Percentiles rank a stretch among this genome's conserved stretches.
Evolutionary conservation across 2,329 filamentous ascomycete genomes (phyloP).

Genomic region (Dactylella cylindrospora): DNA sequence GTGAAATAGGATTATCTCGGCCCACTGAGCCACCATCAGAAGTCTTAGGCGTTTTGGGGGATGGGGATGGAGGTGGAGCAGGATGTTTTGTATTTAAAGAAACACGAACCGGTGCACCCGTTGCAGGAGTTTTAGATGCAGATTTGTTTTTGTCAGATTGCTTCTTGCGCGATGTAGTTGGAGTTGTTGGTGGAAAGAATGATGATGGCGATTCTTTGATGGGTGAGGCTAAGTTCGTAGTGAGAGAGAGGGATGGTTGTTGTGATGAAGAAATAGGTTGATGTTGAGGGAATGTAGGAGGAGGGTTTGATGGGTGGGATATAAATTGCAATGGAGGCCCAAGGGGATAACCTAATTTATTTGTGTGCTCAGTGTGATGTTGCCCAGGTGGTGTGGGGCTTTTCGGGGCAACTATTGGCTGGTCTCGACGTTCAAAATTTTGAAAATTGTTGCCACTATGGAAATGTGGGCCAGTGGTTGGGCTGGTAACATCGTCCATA

Average conservation of each 20-base stretch:
- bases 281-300: constrained; percentile 10
- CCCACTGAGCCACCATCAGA: constrained; percentile 4
- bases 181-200: constrained; percentile 26
- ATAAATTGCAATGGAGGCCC: constrained; percentile 28
- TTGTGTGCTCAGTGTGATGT: neutral
- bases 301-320: constrained; percentile 10
- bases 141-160: constrained; percentile 23
- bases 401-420: constrained; percentile 41
- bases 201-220: constrained; percentile 21
- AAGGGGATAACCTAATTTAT: constrained; percentile 10
- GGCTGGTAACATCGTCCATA: constrained; percentile 40
- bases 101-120: constrained; percentile 8
- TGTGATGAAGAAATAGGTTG: constrained; percentile 1
- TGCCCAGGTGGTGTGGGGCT: constrained; percentile 24
- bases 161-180: constrained; percentile 25
- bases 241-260: neutral
- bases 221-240: constrained; percentile 14
- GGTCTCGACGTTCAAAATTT: constrained; percentile 33
- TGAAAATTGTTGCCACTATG: constrained; percentile 8
- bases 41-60: constrained; percentile 19
- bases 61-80: constrained; percentile 26
- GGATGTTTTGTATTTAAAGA: constrained; percentile 25
- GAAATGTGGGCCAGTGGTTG: constrained; percentile 30
- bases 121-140: constrained; percentile 17
- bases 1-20: constrained; percentile 25